Evolutionary conservation across 345 rosid genomes (phyloP).

Genomic region (Gossypium longicalyx): DNA sequence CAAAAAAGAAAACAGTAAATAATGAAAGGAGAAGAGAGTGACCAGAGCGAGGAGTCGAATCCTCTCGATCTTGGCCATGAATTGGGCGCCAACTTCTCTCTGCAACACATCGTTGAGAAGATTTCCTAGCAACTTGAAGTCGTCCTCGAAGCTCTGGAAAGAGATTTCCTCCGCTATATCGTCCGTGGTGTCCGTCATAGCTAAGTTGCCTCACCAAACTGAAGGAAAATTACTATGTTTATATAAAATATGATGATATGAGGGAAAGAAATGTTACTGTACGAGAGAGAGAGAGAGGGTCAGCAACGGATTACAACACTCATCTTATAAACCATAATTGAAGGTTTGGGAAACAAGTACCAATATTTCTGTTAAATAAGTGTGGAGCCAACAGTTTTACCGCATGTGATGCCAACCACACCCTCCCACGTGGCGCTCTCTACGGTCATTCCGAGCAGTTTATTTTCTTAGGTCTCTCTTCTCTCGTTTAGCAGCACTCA

Average conservation of each 20-base stretch:
- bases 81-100: slow-evolving; percentile 55
- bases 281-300: no score
- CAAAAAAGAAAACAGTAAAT: background rate
- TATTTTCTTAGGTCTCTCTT: background rate
- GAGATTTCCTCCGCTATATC: slow-evolving; percentile 93
- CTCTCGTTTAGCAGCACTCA: background rate
- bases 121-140: slow-evolving; percentile 82
- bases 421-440: background rate
- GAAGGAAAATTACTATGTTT: background rate
- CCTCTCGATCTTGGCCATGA: slow-evolving; percentile 76
- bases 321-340: background rate
- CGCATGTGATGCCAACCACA: background rate
- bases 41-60: slow-evolving; percentile 83
- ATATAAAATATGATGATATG: no score
- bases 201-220: slow-evolving; percentile 21
- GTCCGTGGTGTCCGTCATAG: slow-evolving; percentile 94
- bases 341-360: no score
- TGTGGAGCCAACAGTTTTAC: slow-evolving; percentile 6
- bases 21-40: background rate
- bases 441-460: background rate
- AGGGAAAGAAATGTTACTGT: no score
- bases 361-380: slow-evolving; percentile 10
- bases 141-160: slow-evolving; percentile 90
- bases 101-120: slow-evolving; percentile 82
- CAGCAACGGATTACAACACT: background rate